These are phyloP conservation scores for Aspergillus amoenus DNA, from an alignment of 2,329 filamentous ascomycete genomes.

Conservation along the genomic window DNA sequence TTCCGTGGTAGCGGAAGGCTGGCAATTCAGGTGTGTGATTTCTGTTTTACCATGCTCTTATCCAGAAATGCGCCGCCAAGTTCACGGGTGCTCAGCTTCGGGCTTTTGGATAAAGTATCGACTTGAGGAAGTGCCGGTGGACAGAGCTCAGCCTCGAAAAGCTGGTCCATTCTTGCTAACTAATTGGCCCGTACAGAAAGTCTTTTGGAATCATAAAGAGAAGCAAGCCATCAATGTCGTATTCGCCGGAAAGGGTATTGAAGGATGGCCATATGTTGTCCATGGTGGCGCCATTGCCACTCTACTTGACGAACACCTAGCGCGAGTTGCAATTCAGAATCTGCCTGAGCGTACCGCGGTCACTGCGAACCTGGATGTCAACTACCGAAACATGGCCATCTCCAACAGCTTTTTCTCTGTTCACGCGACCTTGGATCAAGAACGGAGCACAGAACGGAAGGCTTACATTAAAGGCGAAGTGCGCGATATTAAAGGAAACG, in stretches of 20 bases:
- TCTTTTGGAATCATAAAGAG: conserved; percentile 63
- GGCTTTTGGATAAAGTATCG: not conserved
- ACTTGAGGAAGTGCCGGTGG: not conserved
- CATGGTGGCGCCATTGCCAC: conserved; percentile 72
- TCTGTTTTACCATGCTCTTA: conserved; percentile 4
- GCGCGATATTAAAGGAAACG: conserved; percentile 47
- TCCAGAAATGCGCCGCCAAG: not conserved
- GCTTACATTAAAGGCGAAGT: conserved; percentile 37
- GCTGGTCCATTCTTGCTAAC: conserved; percentile 9
- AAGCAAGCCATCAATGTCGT: conserved; percentile 63
- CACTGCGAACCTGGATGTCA: conserved; percentile 58
- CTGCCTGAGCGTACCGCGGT: conserved; percentile 54
- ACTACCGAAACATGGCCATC: conserved; percentile 62
- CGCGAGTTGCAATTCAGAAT: conserved; percentile 57
- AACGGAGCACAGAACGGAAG: conserved; percentile 40
- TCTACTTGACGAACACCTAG: conserved; percentile 67
- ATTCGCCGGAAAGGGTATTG: conserved; percentile 63
- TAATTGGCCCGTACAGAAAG: conserved; percentile 48
- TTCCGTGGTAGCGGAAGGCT: conserved; percentile 42
- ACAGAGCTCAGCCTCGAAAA: not conserved
- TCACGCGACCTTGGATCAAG: conserved; percentile 43
- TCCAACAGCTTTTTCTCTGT: conserved; percentile 66
- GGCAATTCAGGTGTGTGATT: conserved; percentile 39
- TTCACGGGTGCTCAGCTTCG: not conserved
- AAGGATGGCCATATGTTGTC: conserved; percentile 69